Evolutionary conservation across 1,284 basidiomycete genomes (phyloP), one percentile per base, ranked within the genome.

Genomic region (Pholiota adiposa): DNA sequence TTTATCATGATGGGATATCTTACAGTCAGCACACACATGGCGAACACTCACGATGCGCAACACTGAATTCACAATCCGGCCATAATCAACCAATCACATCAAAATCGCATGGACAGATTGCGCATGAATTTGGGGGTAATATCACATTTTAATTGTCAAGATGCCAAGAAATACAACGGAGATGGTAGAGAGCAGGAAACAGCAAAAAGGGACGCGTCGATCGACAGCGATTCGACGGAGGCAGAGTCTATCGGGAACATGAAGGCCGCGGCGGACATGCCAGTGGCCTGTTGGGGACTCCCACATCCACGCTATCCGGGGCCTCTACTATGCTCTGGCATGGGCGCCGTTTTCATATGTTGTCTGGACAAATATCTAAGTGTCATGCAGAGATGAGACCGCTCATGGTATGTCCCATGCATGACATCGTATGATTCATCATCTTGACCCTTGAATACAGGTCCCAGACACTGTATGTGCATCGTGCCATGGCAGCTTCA

Each of bases 371-470:
- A 16, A 46, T 63, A 34, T 55, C 51, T 25, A 68, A 91, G 91
- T 93, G 91, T 68, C 80, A 86, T 72, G 82, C 87, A 60, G 91
- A 93, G 75, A 93, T 90, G 88, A 75, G 84, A 54, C 90, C 91
- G 1, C 72, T 92, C 52, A 92, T 92, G 90, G 91, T 91, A 63
- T 55, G 81, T 44, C 31, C 25, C 16, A 36, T 38, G 23, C 21
- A 8, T 43, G 19, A 19, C 31, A 7, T 11, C 19, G 16, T 36
- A n/a, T 18, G 33, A 36, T 14, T 21, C 8, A 4, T 6, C n/a
- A 27, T 18, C 0, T 7, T 34, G 16, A 44, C 19, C 33, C 31
- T 31, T 54, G 23, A 36, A 18, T 44, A 43, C 67, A 90, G 90
- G 81, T 85, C 2, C 90, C 90, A 52, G 83, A 92, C 75, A 90